Base-by-base conservation (phyloP, 2,329 filamentous ascomycete genomes). In the Thielaviopsis euricoi region DNA sequence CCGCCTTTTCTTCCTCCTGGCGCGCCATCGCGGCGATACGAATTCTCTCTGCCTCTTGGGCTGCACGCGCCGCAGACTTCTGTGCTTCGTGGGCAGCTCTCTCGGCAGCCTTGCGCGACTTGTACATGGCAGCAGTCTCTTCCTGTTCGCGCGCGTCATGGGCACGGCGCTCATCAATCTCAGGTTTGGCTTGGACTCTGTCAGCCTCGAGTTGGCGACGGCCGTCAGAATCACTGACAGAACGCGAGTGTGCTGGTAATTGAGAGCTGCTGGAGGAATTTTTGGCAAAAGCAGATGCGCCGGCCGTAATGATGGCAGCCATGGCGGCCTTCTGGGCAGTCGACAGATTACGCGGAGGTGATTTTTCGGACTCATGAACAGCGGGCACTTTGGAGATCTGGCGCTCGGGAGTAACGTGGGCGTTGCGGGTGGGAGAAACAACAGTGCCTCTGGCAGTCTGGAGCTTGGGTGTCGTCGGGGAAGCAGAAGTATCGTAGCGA, bases 21-120 rank as follows among this genome's bases (percentile, higher is more conserved):
- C 76, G 76, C 15, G 75, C 71, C 57, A 75, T 71, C 58, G 72
- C 71, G 3, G 74, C 70, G 3, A 19, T 6, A 10, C 21, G 37
- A 48, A 49, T 25, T 13, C 19, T 48, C 21, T 48, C 37, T 1
- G 22, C 15, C 15, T 25, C 48, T 6, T 13, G 21, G n/a, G 46
- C 53, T 25, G 29, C 17, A 23, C 40, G 46, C 53, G 13, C 22
- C 22, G 25, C 33, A 37, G 22, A n/a, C 15, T 55, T 33, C 3
- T 19, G n/a, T 19, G 37, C 37, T 17, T 55, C 43, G 13, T 46
- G 19, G 12, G 33, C 52, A 3, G 52, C n/a, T 37, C n/a, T 37
- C 13, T 26, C 25, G n/a, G 37, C 13, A 43, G 13, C 37, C 25
- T 26, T 26, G 7, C 25, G 25, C 25, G 25, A 26, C 25, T 26